These are phyloP conservation scores for Tieghemostelium lacteum DNA, from an alignment of 78 protist genomes.

Conservation along the genomic window DNA sequence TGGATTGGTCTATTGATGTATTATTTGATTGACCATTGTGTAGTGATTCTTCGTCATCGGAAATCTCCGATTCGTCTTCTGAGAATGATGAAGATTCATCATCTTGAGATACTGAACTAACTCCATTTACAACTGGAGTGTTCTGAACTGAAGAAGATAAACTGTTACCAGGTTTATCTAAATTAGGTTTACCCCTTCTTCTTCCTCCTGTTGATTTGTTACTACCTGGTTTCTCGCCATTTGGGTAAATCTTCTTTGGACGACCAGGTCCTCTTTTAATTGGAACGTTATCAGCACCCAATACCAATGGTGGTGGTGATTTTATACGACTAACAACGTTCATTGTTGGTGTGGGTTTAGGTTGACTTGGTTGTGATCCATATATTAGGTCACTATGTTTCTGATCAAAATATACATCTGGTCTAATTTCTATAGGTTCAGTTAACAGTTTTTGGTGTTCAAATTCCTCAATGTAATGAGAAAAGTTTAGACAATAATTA, in stretches of 20 bases:
- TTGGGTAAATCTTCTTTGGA: not conserved
- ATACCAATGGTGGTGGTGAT: not conserved
- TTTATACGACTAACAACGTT: not conserved
- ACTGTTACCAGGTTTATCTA: not conserved
- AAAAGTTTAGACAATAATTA: conserved; percentile 14
- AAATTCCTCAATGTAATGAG: conserved; percentile 14
- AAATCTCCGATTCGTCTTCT: not conserved
- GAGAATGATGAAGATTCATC: not conserved
- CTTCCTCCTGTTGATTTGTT: not conserved
- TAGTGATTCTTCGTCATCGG: not conserved
- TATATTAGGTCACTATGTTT: not conserved
- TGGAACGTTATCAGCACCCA: not conserved
- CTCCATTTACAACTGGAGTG: not conserved
- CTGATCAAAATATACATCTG: not conserved
- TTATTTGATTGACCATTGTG: not conserved
- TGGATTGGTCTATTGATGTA: too few species aligned
- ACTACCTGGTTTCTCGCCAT: not conserved
- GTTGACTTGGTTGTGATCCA: not conserved
- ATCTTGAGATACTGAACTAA: not conserved
- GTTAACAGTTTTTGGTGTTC: conserved; percentile 27
- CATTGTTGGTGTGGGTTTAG: not conserved
- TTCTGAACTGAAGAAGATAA: not conserved
- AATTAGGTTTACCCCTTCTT: not conserved
- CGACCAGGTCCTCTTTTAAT: conserved; percentile 1
- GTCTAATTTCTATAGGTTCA: not conserved